These are phyloP conservation scores for Erodium trifolium DNA, from an alignment of 441 rosid species.

Conservation along the genomic window DNA sequence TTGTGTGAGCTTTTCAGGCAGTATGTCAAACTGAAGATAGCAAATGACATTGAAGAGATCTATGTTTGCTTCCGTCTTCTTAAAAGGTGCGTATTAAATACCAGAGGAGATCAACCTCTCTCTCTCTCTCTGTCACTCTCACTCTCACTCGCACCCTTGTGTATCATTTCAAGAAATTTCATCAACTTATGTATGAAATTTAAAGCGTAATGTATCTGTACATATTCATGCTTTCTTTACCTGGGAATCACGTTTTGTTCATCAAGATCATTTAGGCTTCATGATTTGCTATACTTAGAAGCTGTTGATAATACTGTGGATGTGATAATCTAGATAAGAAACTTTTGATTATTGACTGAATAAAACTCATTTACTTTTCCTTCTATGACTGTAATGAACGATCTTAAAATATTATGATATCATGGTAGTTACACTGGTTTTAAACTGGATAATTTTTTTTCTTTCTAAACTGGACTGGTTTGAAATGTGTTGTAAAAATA, in stretches of 20 bases:
- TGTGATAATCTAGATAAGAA: neutral
- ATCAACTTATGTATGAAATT: neutral
- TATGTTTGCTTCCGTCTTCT: constrained; percentile 67
- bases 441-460: too few relatives aligned
- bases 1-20: constrained; percentile 57
- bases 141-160: neutral
- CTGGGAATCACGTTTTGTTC: neutral
- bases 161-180: constrained; percentile 1
- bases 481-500: neutral
- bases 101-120: too few relatives aligned
- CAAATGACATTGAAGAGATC: constrained; percentile 70
- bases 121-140: neutral
- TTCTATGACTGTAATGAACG: neutral
- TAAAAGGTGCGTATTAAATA: constrained; percentile 41
- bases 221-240: neutral
- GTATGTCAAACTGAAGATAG: constrained; percentile 61
- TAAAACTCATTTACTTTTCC: neutral
- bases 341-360: neutral
- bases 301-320: neutral
- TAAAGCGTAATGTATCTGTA: neutral
- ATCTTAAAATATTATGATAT: neutral
- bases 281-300: constrained; percentile 1
- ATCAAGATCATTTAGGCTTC: neutral
- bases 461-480: neutral
- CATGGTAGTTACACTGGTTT: neutral